Evolutionary conservation across 148 eudicot genomes (phyloP).

Genomic region (Heliosperma pusillum): DNA sequence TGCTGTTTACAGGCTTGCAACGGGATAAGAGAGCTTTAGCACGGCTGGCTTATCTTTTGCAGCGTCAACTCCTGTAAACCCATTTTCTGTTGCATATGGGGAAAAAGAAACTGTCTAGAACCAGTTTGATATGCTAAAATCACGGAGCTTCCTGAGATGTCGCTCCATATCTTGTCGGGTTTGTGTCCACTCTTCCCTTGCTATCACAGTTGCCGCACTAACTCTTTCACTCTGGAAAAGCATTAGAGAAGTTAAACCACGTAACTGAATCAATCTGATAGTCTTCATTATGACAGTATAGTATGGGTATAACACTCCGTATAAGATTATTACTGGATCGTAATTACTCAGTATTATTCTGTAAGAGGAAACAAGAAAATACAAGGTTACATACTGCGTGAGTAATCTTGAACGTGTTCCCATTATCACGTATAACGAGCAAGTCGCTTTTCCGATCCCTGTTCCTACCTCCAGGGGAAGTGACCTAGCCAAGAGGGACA

Average conservation of each 20-base stretch:
- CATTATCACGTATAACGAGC: constrained; percentile 82
- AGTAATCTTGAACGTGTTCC: constrained; percentile 76
- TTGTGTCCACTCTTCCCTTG: constrained; percentile 80
- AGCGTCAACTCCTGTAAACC: not conserved
- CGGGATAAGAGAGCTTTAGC: not conserved
- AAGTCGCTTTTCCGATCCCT: constrained; percentile 81
- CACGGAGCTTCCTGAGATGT: constrained; percentile 83
- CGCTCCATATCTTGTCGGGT: constrained; percentile 82
- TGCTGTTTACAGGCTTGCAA: not conserved
- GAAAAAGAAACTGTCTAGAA: constrained; percentile 33
- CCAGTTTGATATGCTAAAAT: constrained; percentile 91
- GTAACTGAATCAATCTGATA: not conserved
- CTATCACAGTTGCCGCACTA: constrained; percentile 75
- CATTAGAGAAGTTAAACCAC: constrained; percentile 8
- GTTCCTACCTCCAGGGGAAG: constrained; percentile 73
- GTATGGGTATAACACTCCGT: too few relatives aligned
- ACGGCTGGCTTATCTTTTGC: not conserved
- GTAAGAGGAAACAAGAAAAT: not conserved
- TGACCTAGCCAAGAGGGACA: constrained; percentile 47
- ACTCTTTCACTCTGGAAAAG: constrained; percentile 66
- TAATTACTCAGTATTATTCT: not conserved
- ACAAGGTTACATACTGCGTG: constrained; percentile 41
- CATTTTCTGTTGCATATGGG: not conserved
- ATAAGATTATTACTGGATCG: not conserved
- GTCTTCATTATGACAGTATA: not conserved